A percentile compares a stretch with the other conserved stretches of the same genome.
These are phyloP conservation scores for Fusarium nematophilum DNA, from an alignment of 2,329 filamentous ascomycete genomes.

Conservation along the genomic window DNA sequence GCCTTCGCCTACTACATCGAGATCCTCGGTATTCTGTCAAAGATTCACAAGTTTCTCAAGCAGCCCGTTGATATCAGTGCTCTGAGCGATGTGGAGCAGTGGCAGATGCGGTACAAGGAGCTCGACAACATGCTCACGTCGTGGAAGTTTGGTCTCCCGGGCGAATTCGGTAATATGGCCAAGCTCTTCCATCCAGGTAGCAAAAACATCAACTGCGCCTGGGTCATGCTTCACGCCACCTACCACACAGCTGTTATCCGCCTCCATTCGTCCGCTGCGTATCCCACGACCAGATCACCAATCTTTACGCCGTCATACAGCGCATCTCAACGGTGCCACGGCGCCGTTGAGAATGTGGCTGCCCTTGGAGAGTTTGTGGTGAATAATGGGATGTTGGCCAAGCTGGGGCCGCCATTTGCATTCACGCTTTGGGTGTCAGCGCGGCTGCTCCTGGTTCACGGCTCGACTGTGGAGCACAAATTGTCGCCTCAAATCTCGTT, in stretches of 20 bases:
- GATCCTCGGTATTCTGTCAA: constrained; percentile 85
- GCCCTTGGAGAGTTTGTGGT: constrained; percentile 83
- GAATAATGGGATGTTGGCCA: constrained; percentile 77
- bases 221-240: constrained; percentile 92
- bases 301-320: constrained; percentile 92
- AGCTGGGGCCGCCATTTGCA: constrained; percentile 89
- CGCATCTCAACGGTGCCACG: constrained; percentile 84
- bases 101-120: constrained; percentile 88
- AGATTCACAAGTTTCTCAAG: constrained; percentile 90
- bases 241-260: constrained; percentile 92
- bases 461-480: constrained; percentile 87
- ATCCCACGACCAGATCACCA: constrained; percentile 86
- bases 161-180: constrained; percentile 86
- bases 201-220: constrained; percentile 80
- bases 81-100: constrained; percentile 85
- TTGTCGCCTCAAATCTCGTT: constrained; percentile 82
- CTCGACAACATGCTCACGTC: constrained; percentile 82
- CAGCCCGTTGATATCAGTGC: constrained; percentile 89
- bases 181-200: constrained; percentile 78
- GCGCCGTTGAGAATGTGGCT: constrained; percentile 85
- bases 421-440: constrained; percentile 95
- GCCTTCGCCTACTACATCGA: constrained; percentile 93
- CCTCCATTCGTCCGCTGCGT: constrained; percentile 90
- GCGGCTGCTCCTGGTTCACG: constrained; percentile 86
- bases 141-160: constrained; percentile 87